A percentile compares a stretch with the other conserved stretches of the same genome.
phyloP scores from a whole-genome alignment of 352 stramenopile genomes.

The Phytopythium helicoides region DNA sequence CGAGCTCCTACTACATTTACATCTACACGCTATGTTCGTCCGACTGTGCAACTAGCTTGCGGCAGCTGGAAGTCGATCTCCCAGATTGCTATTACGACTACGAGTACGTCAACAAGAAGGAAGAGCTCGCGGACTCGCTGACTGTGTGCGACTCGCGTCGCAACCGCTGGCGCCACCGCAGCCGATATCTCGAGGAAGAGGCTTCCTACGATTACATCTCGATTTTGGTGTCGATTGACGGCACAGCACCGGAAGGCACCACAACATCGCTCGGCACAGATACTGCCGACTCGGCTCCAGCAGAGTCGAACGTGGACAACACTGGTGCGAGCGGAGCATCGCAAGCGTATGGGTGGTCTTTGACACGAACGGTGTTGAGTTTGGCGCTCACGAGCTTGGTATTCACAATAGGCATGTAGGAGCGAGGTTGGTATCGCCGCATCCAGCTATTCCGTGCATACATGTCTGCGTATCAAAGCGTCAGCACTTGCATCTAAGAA shows the following conservation, averaged over 20 bases:
- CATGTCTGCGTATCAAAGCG: no score
- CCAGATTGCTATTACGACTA: constrained; percentile 35
- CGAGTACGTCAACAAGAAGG: constrained; percentile 33
- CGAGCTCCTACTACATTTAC: constrained; percentile 9
- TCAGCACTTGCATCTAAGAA: no score
- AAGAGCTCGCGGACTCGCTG: constrained; percentile 6
- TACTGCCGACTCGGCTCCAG: no score
- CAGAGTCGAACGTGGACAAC: no score
- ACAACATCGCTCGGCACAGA: no score
- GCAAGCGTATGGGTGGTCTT: no score
- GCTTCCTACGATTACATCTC: background rate
- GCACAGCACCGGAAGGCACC: background rate
- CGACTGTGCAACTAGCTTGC: constrained; percentile 15
- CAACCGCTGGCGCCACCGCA: background rate
- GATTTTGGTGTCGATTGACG: background rate
- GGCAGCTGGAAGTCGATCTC: constrained; percentile 12
- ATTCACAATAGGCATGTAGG: no score
- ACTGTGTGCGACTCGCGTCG: constrained; percentile 3
- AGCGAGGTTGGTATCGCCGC: no score
- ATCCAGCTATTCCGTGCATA: no score
- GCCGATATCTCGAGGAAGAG: background rate
- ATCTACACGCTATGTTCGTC: constrained; percentile 28
- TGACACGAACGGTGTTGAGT: no score
- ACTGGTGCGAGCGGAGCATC: no score
- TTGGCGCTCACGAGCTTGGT: no score